A percentile compares a stretch with the other conserved stretches of the same genome.
Evolutionary conservation across 1,139 yeast genomes (phyloP).

Genomic region (Schizosaccharomyces versatilis): DNA sequence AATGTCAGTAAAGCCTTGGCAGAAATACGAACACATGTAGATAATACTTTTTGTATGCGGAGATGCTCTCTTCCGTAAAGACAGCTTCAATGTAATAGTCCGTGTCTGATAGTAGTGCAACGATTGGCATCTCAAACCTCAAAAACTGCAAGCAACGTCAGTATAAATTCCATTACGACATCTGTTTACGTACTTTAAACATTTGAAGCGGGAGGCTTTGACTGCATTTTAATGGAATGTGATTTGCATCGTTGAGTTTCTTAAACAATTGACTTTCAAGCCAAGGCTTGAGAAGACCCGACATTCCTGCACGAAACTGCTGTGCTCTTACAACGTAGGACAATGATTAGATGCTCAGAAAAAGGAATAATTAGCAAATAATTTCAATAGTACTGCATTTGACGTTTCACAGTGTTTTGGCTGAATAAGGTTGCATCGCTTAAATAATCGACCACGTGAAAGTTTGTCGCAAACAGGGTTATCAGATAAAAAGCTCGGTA

Average conservation of each 20-base stretch:
- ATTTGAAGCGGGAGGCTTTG: background rate
- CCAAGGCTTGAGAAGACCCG: background rate
- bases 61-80: background rate
- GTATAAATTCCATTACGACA: background rate
- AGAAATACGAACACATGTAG: no score
- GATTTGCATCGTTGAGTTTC: background rate
- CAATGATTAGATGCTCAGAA: no score
- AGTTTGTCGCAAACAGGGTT: no score
- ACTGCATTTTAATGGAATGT: background rate
- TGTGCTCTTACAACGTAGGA: no score
- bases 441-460: no score
- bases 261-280: background rate
- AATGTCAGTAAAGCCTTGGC: background rate
- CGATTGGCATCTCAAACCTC: background rate
- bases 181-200: background rate
- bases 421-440: no score
- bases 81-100: background rate
- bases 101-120: background rate
- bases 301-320: no score
- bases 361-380: no score
- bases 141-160: background rate
- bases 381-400: no score
- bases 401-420: no score
- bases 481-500: no score
- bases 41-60: background rate